Evolutionary conservation across 1,139 yeast genomes (phyloP).

Genomic region (Protomyces inouyei): DNA sequence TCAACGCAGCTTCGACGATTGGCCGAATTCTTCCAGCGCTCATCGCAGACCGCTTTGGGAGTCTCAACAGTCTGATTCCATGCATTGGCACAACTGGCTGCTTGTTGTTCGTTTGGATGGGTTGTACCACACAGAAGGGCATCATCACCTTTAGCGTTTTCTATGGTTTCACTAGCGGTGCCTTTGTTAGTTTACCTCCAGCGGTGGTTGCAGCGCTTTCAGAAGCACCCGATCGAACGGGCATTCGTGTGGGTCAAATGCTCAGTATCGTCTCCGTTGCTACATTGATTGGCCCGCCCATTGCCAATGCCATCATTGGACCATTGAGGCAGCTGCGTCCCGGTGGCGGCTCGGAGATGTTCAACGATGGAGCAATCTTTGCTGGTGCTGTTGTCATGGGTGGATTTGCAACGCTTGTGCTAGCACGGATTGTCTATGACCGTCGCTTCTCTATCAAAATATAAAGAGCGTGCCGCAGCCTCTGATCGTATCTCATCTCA

Average conservation of each 20-base stretch:
- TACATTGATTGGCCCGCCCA: slow-evolving; percentile 51
- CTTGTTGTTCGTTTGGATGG: slow-evolving; percentile 37
- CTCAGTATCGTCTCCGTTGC: slow-evolving; percentile 48
- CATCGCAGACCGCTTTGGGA: slow-evolving; percentile 47
- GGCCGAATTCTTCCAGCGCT: slow-evolving; percentile 52
- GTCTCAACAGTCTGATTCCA: slow-evolving; percentile 43
- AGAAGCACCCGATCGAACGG: slow-evolving; percentile 46
- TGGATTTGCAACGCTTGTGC: neutral
- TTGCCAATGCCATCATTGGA: slow-evolving; percentile 48
- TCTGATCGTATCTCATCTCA: too few relatives aligned
- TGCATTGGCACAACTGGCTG: slow-evolving; percentile 36
- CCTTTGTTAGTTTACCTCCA: slow-evolving; percentile 46
- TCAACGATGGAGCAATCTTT: neutral
- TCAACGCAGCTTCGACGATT: slow-evolving; percentile 48
- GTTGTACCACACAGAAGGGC: slow-evolving; percentile 32
- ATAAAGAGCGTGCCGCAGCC: neutral
- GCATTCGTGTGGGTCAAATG: slow-evolving; percentile 58
- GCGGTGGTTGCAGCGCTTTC: slow-evolving; percentile 50
- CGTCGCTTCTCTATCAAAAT: neutral
- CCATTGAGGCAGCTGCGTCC: neutral
- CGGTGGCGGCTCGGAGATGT: neutral
- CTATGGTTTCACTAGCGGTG: slow-evolving; percentile 50
- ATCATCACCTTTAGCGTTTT: slow-evolving; percentile 44
- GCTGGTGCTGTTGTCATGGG: neutral
- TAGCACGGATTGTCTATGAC: neutral